These are phyloP conservation scores for Trypanosoma caninum DNA, from an alignment of 208 protist genomes.

Conservation along the genomic window DNA sequence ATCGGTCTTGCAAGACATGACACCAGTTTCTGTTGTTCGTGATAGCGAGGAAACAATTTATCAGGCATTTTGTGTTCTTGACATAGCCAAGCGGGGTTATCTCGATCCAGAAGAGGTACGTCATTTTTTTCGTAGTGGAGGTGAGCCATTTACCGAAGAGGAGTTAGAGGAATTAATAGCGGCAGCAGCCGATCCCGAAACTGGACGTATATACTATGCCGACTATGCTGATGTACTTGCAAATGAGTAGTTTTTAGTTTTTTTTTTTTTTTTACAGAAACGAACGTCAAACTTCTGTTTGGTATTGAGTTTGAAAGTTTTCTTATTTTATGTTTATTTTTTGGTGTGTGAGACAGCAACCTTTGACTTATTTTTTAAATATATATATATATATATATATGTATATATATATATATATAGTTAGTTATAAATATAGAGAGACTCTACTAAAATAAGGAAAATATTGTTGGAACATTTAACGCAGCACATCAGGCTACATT, in stretches of 20 bases:
- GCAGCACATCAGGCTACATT: too few species aligned
- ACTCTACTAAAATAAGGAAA: too few species aligned
- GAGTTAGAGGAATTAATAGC: conserved; percentile 81
- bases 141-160: conserved; percentile 64
- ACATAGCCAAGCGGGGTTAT: conserved; percentile 62
- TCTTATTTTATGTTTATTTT: not conserved
- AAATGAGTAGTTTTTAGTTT: conserved; percentile 34
- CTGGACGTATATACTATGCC: conserved; percentile 65
- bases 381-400: too few species aligned
- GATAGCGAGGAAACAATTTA: conserved; percentile 60
- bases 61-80: conserved; percentile 65
- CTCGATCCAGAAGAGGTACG: conserved; percentile 61
- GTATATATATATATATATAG: too few species aligned
- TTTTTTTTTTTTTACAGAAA: not conserved
- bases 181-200: conserved; percentile 71
- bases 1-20: not conserved
- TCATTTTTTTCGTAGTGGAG: conserved; percentile 41
- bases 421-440: too few species aligned
- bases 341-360: too few species aligned
- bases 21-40: conserved; percentile 41
- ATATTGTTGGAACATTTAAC: too few species aligned
- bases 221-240: conserved; percentile 83
- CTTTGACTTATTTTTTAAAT: too few species aligned
- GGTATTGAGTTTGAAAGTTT: not conserved
- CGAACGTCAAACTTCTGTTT: not conserved